Evolutionary conservation across 768 basidiomycete genomes (phyloP).

Genomic region (Nidularia sp.): DNA sequence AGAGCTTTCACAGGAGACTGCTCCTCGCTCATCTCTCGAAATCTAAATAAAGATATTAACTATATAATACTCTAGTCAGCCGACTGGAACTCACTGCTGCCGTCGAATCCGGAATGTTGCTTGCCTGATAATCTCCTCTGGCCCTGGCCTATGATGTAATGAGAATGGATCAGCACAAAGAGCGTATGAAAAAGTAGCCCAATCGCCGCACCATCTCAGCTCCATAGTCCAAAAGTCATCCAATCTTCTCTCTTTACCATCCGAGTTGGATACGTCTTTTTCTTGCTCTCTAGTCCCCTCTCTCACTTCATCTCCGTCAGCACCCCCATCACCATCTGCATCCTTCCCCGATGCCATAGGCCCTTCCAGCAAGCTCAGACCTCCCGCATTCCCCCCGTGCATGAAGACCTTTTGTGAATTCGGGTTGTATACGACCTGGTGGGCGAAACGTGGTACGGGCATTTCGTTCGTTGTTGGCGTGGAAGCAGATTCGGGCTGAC

Average conservation of each 20-base stretch:
- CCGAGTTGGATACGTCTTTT: not conserved
- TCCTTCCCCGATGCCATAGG: conserved; percentile 4
- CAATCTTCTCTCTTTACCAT: conserved; percentile 43
- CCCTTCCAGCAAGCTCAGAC: conserved; percentile 5
- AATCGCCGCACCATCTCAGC: conserved; percentile 48
- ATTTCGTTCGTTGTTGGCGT: conserved; percentile 18
- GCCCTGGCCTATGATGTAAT: conserved; percentile 41
- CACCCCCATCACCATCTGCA: conserved; percentile 1
- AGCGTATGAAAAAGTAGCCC: not conserved
- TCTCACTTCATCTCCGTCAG: conserved; percentile 11
- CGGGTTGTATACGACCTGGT: conserved; percentile 74
- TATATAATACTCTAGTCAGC: not conserved
- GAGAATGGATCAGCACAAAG: not conserved
- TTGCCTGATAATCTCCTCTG: conserved; percentile 60
- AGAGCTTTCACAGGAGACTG: conserved; percentile 59
- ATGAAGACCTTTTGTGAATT: conserved; percentile 52
- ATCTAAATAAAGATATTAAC: conserved; percentile 34
- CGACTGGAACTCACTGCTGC: conserved; percentile 54
- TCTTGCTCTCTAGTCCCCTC: conserved; percentile 4
- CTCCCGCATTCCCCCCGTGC: conserved; percentile 76
- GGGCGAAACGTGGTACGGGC: conserved; percentile 68
- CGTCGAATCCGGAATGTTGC: conserved; percentile 62
- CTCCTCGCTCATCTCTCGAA: conserved; percentile 79
- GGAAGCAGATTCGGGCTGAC: conserved; percentile 19
- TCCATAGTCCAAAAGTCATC: conserved; percentile 81